phyloP scores from a whole-genome alignment of 306 rosid genomes.

The Mimosa pudica region DNA sequence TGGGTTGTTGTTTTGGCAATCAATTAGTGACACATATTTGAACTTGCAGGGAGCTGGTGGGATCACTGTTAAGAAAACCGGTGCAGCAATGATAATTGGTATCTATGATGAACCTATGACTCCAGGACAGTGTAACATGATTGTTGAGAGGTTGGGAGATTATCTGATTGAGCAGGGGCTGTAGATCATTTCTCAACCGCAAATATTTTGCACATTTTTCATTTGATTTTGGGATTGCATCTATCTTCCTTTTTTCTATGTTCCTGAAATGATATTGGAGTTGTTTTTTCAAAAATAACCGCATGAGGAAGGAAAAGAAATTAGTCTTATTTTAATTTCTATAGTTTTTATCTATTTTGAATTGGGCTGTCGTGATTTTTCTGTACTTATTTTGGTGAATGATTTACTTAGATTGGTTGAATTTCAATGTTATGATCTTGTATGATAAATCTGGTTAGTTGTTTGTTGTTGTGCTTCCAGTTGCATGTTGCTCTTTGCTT shows the following conservation, averaged over 20 bases:
- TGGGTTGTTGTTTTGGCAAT: background rate
- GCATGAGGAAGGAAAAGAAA: background rate
- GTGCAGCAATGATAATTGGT: conserved; percentile 48
- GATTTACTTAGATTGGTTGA: background rate
- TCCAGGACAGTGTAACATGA: conserved; percentile 56
- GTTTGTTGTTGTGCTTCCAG: background rate
- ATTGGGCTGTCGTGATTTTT: background rate
- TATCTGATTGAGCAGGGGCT: conserved; percentile 52
- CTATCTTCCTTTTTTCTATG: background rate
- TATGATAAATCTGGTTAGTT: background rate
- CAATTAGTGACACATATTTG: background rate
- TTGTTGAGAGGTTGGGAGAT: conserved; percentile 65
- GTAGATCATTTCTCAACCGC: background rate
- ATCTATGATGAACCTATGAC: conserved; percentile 53
- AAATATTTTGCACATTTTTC: background rate
- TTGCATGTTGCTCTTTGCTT: background rate
- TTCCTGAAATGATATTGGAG: conserved; percentile 3
- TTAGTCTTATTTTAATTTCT: background rate
- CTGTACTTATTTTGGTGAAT: background rate
- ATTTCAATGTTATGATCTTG: background rate
- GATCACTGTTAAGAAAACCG: conserved; percentile 57
- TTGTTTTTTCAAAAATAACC: conserved; percentile 2
- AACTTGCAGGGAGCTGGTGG: conserved; percentile 54
- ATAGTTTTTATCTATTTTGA: background rate
- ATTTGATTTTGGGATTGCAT: conserved; percentile 14